Evolutionary conservation across 345 rosid species (phyloP).

Genomic region (Excoecaria cochinchinensis): DNA sequence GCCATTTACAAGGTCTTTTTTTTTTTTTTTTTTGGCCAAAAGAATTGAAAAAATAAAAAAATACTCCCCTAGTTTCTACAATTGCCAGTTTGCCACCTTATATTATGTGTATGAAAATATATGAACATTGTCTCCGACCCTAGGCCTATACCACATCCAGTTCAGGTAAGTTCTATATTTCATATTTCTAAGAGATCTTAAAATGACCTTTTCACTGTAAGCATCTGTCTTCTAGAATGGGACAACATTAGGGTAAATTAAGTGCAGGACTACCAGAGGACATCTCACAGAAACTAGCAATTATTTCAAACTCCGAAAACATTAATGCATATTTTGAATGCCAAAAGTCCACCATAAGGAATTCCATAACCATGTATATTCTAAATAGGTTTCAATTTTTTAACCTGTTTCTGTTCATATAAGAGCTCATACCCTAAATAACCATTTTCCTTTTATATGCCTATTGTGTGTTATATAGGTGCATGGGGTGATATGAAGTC

Average conservation of each 20-base stretch:
- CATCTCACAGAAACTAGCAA: neutral
- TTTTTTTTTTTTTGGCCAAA: too few relatives aligned
- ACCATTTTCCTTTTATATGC: neutral
- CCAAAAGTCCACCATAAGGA: neutral
- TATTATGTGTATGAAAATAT: too few relatives aligned
- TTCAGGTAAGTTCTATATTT: neutral
- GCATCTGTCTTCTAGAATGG: neutral
- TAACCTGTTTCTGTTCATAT: neutral
- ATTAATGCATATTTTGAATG: neutral
- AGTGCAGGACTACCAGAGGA: neutral
- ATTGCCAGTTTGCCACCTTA: too few relatives aligned
- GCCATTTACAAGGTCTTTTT: too few relatives aligned
- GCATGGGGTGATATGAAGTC: neutral
- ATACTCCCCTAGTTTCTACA: too few relatives aligned
- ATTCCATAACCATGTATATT: neutral
- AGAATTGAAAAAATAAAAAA: too few relatives aligned
- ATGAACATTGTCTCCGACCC: too few relatives aligned
- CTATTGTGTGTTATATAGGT: neutral
- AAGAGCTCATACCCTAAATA: neutral
- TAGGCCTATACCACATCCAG: neutral
- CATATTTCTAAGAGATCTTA: neutral
- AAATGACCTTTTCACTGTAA: neutral
- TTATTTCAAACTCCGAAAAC: neutral
- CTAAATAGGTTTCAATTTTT: neutral
- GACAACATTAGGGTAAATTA: neutral